Conservation (phyloP, 257 asterid species). For the Salvia splendens region DNA sequence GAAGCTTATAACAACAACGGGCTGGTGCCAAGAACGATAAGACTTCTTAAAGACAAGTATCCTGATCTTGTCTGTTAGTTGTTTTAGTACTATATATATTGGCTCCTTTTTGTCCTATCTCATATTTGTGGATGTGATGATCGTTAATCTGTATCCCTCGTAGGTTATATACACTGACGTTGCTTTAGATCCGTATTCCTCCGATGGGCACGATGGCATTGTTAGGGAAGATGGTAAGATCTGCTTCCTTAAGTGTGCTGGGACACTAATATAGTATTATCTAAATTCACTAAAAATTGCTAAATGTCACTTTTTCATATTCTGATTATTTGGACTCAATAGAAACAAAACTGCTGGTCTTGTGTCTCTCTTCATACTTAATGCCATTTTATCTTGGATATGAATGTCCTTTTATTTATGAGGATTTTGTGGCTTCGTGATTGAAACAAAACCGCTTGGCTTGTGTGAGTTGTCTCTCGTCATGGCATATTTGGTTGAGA, state of each 20-base stretch:
- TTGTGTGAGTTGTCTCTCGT: no score
- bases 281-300: constrained; percentile 5
- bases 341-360: background rate
- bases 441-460: no score
- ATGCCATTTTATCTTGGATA: background rate
- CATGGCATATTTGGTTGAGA: background rate
- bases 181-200: constrained; percentile 95
- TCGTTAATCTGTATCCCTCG: constrained; percentile 22
- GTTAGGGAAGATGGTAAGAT: constrained; percentile 94
- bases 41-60: constrained; percentile 85
- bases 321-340: background rate
- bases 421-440: background rate
- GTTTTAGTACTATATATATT: background rate
- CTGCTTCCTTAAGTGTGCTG: constrained; percentile 2
- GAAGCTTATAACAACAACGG: constrained; percentile 96
- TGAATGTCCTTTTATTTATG: background rate
- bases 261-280: background rate
- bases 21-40: constrained; percentile 82
- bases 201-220: constrained; percentile 98
- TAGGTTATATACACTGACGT: constrained; percentile 93
- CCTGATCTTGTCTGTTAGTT: constrained; percentile 83
- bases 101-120: constrained; percentile 10
- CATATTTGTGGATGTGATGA: constrained; percentile 8
- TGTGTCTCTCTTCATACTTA: background rate
- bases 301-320: background rate